A percentile compares a stretch with the other conserved stretches of the same genome.
Evolutionary conservation across 352 stramenopile genomes (phyloP).

Genomic region (Pythium apleroticum): DNA sequence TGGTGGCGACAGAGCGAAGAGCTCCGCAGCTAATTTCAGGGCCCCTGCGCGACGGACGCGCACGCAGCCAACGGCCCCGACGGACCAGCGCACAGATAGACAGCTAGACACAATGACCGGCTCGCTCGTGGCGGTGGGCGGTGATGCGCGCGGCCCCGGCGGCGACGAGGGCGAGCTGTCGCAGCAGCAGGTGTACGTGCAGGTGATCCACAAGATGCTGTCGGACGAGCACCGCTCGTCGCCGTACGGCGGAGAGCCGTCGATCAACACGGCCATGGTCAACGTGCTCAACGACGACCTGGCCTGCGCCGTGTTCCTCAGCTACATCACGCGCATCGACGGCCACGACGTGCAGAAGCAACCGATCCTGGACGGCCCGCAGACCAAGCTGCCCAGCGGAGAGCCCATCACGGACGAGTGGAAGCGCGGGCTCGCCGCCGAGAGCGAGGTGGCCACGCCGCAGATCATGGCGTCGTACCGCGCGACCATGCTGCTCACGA

Average conservation of each 20-base stretch:
- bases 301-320: slow-evolving; percentile 54
- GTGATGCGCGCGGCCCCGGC: not conserved
- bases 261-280: slow-evolving; percentile 55
- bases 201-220: slow-evolving; percentile 46
- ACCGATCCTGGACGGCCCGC: slow-evolving; percentile 44
- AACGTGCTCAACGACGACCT: slow-evolving; percentile 63
- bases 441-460: slow-evolving; percentile 47
- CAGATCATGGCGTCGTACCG: slow-evolving; percentile 77
- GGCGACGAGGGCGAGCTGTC: slow-evolving; percentile 26
- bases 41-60: not conserved
- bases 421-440: slow-evolving; percentile 6
- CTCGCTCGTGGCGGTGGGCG: slow-evolving; percentile 15
- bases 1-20: slow-evolving; percentile 5
- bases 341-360: slow-evolving; percentile 29
- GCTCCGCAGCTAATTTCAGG: slow-evolving; percentile 6
- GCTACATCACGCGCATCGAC: slow-evolving; percentile 65
- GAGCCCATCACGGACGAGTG: slow-evolving; percentile 14
- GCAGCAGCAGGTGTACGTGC: slow-evolving; percentile 31
- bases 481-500: slow-evolving; percentile 89
- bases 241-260: slow-evolving; percentile 13
- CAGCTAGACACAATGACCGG: slow-evolving; percentile 13
- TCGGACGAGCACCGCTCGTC: slow-evolving; percentile 38
- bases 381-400: slow-evolving; percentile 27
- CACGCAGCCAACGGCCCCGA: not conserved
- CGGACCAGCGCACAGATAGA: not conserved